Conservation (phyloP, 345 rosid species). For the Ceriops zippeliana region DNA sequence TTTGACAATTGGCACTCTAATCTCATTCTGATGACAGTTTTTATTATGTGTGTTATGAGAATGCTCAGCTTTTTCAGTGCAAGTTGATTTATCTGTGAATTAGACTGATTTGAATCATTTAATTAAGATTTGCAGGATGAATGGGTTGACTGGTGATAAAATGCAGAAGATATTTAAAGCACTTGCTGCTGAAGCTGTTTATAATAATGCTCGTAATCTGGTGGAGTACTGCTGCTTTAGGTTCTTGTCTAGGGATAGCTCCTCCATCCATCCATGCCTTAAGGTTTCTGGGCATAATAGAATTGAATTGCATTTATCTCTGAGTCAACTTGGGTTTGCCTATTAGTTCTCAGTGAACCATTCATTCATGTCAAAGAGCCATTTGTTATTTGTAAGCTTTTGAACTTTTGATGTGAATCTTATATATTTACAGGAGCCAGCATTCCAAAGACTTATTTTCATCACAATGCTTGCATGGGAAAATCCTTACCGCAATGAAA, state of each 20-base stretch:
- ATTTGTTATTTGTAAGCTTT: background rate
- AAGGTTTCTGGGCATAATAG: slow-evolving; percentile 49
- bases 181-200: slow-evolving; percentile 56
- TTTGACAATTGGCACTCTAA: no score
- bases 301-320: background rate
- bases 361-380: no score
- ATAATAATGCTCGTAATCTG: slow-evolving; percentile 61
- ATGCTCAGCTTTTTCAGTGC: background rate
- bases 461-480: slow-evolving; percentile 97
- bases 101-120: slow-evolving; percentile 37
- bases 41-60: background rate
- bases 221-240: slow-evolving; percentile 96
- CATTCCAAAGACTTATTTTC: slow-evolving; percentile 83
- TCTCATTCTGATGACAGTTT: background rate
- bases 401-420: slow-evolving; percentile 1
- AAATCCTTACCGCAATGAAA: slow-evolving; percentile 58
- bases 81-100: background rate
- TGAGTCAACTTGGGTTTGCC: background rate
- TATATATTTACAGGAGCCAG: slow-evolving; percentile 61
- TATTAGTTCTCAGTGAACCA: no score
- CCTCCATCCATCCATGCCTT: slow-evolving; percentile 73
- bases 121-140: slow-evolving; percentile 75
- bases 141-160: slow-evolving; percentile 77
- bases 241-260: slow-evolving; percentile 78
- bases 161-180: slow-evolving; percentile 83